A percentile compares a stretch with the other conserved stretches of the same genome.
Conservation (phyloP, 306 rosid genomes). For the Gastrolobium bilobum region DNA sequence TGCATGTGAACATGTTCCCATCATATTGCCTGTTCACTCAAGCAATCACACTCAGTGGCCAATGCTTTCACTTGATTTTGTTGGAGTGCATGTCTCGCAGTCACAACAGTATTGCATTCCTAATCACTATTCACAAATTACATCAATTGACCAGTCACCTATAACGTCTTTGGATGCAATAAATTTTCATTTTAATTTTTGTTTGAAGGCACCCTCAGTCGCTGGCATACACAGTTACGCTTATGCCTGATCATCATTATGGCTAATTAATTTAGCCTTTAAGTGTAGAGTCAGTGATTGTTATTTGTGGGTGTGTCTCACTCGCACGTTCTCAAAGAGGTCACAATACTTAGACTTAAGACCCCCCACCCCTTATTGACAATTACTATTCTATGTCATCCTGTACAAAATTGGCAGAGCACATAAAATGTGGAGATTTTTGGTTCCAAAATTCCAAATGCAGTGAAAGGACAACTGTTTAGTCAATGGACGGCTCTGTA, state of each 20-base stretch:
- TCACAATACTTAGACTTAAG: not conserved
- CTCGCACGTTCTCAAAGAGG: constrained; percentile 23
- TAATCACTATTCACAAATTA: constrained; percentile 5
- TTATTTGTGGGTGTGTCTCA: not conserved
- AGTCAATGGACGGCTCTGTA: constrained; percentile 39
- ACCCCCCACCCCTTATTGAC: not conserved
- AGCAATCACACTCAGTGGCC: constrained; percentile 38
- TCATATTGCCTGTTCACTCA: constrained; percentile 52
- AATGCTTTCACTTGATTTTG: constrained; percentile 41
- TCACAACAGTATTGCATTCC: not conserved
- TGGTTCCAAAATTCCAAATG: not conserved
- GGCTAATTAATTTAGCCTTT: not conserved
- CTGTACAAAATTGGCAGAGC: not conserved
- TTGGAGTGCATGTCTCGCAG: not conserved
- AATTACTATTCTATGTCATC: not conserved
- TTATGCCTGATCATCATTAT: not conserved
- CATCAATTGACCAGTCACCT: constrained; percentile 40
- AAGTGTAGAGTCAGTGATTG: not conserved
- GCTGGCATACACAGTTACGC: not conserved
- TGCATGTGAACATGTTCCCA: constrained; percentile 79
- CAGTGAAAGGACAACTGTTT: constrained; percentile 14
- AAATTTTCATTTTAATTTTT: not conserved
- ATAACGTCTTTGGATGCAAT: not conserved
- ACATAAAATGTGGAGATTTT: not conserved
- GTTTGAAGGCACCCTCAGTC: not conserved